A percentile compares a stretch with the other conserved stretches of the same genome.
Evolutionary conservation across 768 basidiomycete genomes (phyloP).

Genomic region (Cantharellus anzutake): DNA sequence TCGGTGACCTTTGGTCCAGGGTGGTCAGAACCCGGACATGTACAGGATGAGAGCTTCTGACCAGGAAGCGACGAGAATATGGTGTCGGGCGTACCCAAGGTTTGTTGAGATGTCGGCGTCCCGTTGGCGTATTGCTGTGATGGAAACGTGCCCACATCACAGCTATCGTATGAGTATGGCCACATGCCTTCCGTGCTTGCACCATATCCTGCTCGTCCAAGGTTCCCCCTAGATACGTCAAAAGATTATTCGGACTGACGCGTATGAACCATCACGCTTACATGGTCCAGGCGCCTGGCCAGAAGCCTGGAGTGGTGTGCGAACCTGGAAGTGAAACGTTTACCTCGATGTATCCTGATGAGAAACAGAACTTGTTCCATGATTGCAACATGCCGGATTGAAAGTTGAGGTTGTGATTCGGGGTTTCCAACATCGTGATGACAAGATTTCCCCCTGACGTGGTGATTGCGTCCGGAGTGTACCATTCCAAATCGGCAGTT

Average conservation of each 20-base stretch:
- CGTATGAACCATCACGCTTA: not conserved
- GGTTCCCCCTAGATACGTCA: slow-evolving; percentile 12
- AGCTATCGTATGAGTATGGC: slow-evolving; percentile 72
- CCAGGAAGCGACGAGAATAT: slow-evolving; percentile 66
- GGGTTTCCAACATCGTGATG: slow-evolving; percentile 54
- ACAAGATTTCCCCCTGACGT: slow-evolving; percentile 63
- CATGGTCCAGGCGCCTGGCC: slow-evolving; percentile 52
- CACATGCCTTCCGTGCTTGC: slow-evolving; percentile 69
- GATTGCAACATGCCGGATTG: slow-evolving; percentile 49
- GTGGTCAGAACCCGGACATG: slow-evolving; percentile 70
- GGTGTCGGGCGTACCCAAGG: slow-evolving; percentile 18
- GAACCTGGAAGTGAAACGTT: slow-evolving; percentile 57
- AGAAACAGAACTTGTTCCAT: slow-evolving; percentile 95
- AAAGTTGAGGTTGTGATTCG: slow-evolving; percentile 67
- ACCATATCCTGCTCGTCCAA: slow-evolving; percentile 78
- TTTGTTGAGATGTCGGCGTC: slow-evolving; percentile 22
- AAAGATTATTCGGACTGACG: not conserved
- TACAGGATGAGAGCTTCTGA: slow-evolving; percentile 73
- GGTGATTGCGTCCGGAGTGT: slow-evolving; percentile 42
- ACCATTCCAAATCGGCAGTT: slow-evolving; percentile 73
- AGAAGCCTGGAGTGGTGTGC: slow-evolving; percentile 44
- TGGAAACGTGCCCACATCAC: slow-evolving; percentile 73
- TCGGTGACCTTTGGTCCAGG: slow-evolving; percentile 54
- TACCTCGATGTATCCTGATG: slow-evolving; percentile 77
- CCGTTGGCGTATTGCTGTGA: slow-evolving; percentile 53